These are phyloP conservation scores for Cyberlindnera veronae DNA, from an alignment of 805 yeast genomes.

Conservation along the genomic window DNA sequence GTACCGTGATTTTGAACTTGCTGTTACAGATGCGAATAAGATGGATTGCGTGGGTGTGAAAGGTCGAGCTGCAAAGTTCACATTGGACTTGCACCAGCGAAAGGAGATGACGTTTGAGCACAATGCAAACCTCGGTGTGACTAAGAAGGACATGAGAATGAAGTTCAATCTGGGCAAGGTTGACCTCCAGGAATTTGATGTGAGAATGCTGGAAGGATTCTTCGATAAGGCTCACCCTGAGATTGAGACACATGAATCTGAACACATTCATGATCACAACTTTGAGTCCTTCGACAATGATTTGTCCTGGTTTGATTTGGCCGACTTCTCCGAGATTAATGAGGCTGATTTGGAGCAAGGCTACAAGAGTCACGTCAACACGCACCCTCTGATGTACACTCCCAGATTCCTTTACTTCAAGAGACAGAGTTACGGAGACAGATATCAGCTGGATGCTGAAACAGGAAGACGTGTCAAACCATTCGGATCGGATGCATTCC, in stretches of 20 bases:
- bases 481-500: slow-evolving; percentile 54
- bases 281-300: slow-evolving; percentile 51
- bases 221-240: slow-evolving; percentile 32
- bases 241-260: slow-evolving; percentile 14
- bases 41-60: slow-evolving; percentile 63
- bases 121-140: slow-evolving; percentile 44
- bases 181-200: slow-evolving; percentile 50
- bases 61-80: slow-evolving; percentile 50
- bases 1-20: slow-evolving; percentile 47
- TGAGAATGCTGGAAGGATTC: slow-evolving; percentile 50
- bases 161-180: slow-evolving; percentile 67
- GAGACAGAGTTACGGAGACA: slow-evolving; percentile 50
- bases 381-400: slow-evolving; percentile 61
- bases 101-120: slow-evolving; percentile 44
- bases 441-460: slow-evolving; percentile 36
- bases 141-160: slow-evolving; percentile 48
- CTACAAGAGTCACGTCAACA: slow-evolving; percentile 40
- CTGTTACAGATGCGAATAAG: slow-evolving; percentile 38
- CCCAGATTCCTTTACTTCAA: slow-evolving; percentile 69
- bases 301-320: slow-evolving; percentile 54
- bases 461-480: slow-evolving; percentile 36
- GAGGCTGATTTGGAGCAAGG: slow-evolving; percentile 34
- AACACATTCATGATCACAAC: slow-evolving; percentile 10
- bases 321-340: slow-evolving; percentile 60
- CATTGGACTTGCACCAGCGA: slow-evolving; percentile 65